Conservation (phyloP, 345 rosid species). For the Salix suchowensis region DNA sequence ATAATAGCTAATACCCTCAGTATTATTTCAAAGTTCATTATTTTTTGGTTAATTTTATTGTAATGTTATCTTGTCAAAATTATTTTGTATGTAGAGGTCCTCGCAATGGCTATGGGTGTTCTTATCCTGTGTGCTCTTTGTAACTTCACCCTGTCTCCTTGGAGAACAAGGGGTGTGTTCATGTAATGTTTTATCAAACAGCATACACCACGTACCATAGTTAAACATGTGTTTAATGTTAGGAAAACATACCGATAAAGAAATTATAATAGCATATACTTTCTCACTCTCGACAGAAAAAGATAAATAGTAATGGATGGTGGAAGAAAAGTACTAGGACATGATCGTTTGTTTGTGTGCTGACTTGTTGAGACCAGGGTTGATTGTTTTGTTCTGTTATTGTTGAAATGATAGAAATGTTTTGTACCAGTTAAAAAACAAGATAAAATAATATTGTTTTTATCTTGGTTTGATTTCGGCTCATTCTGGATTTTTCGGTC, state of each 20-base stretch:
- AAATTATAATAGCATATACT: too few species aligned
- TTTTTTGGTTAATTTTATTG: background rate
- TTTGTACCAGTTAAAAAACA: too few species aligned
- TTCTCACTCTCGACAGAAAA: too few species aligned
- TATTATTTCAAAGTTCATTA: background rate
- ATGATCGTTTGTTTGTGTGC: background rate
- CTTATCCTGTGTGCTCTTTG: background rate
- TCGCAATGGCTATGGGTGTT: slow-evolving; percentile 11
- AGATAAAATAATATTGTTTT: too few species aligned
- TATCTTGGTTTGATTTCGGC: too few species aligned
- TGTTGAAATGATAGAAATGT: too few species aligned
- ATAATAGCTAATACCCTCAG: slow-evolving; percentile 18
- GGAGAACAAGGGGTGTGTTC: slow-evolving; percentile 24
- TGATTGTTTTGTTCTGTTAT: too few species aligned
- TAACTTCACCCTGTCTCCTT: slow-evolving; percentile 31
- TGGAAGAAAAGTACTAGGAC: too few species aligned
- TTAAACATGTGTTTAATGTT: background rate
- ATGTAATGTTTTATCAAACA: background rate
- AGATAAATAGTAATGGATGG: too few species aligned
- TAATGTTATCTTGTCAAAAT: background rate
- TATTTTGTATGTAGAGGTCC: background rate
- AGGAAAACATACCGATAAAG: too few species aligned
- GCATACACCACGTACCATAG: background rate
- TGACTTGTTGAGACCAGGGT: background rate
- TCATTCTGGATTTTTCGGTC: accelerated